These are phyloP conservation scores for Boeremia lycopersici DNA, from an alignment of 2,329 filamentous ascomycete genomes.

Conservation along the genomic window DNA sequence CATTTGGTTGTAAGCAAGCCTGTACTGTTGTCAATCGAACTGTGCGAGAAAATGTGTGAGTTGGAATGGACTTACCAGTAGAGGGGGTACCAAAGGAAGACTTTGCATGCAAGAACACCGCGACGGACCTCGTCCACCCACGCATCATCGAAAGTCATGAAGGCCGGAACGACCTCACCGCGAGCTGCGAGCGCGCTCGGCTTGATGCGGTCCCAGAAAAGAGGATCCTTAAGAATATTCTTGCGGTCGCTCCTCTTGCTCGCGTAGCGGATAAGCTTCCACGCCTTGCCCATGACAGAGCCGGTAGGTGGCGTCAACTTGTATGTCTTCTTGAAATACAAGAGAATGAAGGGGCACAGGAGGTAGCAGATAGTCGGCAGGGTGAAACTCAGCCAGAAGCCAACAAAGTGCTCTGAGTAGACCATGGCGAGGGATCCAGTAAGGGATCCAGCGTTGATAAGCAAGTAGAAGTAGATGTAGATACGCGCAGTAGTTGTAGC, in stretches of 20 bases:
- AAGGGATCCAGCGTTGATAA: conserved; percentile 48
- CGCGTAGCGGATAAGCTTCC: conserved; percentile 63
- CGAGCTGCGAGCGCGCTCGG: conserved; percentile 53
- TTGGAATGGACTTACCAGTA: conserved; percentile 21
- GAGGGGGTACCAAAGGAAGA: conserved; percentile 65
- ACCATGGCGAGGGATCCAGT: conserved; percentile 47
- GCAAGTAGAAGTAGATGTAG: conserved; percentile 50
- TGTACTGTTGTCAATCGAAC: neutral
- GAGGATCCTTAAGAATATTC: conserved; percentile 31
- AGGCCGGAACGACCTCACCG: conserved; percentile 60
- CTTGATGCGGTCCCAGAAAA: conserved; percentile 68
- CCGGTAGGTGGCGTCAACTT: conserved; percentile 69
- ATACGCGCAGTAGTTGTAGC: conserved; percentile 70
- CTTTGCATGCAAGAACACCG: conserved; percentile 54
- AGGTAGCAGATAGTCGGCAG: conserved; percentile 70
- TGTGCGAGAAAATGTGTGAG: neutral
- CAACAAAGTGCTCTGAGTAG: conserved; percentile 56
- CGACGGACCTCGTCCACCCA: conserved; percentile 79
- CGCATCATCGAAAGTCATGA: conserved; percentile 81
- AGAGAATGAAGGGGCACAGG: conserved; percentile 61
- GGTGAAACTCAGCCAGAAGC: conserved; percentile 75
- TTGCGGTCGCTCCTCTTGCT: conserved; percentile 28
- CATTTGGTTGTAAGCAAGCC: conserved; percentile 52
- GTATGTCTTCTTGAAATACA: conserved; percentile 70
- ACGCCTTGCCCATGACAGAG: conserved; percentile 71